These are phyloP conservation scores for Erysimum pusillum DNA, from an alignment of 441 rosid genomes.

Conservation along the genomic window DNA sequence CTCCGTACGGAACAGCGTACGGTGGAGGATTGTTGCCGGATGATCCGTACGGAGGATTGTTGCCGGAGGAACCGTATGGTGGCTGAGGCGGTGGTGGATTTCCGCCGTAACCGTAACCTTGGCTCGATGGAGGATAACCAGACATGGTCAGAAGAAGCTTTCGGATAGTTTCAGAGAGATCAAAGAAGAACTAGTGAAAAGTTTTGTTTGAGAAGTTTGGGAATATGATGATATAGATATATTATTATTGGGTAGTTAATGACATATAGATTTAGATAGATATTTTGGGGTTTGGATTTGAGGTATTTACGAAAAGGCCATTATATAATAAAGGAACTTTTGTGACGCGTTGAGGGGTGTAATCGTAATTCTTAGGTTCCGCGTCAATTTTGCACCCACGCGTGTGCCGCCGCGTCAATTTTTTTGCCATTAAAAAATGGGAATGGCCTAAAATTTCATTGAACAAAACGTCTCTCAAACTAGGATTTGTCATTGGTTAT, in stretches of 20 bases:
- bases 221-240: neutral
- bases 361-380: neutral
- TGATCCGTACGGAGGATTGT: constrained; percentile 40
- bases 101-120: constrained; percentile 56
- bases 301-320: neutral
- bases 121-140: constrained; percentile 67
- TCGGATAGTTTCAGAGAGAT: constrained; percentile 7
- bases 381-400: neutral
- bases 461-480: no score
- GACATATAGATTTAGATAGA: neutral
- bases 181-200: neutral
- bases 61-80: constrained; percentile 52
- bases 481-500: no score
- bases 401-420: no score
- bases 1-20: constrained; percentile 48
- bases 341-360: neutral
- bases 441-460: no score
- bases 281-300: neutral
- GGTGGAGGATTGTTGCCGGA: constrained; percentile 34
- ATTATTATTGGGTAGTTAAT: no score
- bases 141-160: constrained; percentile 55
- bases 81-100: constrained; percentile 56
- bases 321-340: neutral
- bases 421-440: no score
- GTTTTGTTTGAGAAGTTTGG: no score